Evolutionary conservation across 164 flowering plant genomes (phyloP), one percentile per base, ranked within the genome.

Genomic region (Aristolochia contorta): DNA sequence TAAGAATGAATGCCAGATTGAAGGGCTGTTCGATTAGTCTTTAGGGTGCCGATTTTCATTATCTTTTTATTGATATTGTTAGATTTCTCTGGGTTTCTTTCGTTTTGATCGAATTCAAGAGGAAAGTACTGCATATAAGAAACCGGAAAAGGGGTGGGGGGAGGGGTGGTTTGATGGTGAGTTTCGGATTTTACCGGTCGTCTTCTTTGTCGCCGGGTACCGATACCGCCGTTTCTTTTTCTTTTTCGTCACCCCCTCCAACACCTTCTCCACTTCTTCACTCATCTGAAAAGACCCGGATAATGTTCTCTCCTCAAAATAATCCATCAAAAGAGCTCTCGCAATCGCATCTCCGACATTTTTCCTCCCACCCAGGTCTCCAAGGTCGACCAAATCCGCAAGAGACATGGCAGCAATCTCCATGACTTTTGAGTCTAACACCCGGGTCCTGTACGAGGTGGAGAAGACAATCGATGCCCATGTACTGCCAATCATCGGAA

Each of bases 401-500:
- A 87, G 81, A 64, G 41, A 67, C 7, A 49, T n/a, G 12, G 68
- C 46, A 19, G 80, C 73, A n/a, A 62, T 64, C 24, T 85, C 79
- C 12, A 85, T 54, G 16, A 85, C 86, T 55, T n/a, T 70, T 69
- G 75, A 70, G 56, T 72, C 92, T 80, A 8, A 90, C 80, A 27
- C 62, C 70, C 60, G 67, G 72, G 70, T 90, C 97, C 66, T 76
- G 71, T 51, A 87, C 80, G 16, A 90, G 82, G 6, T 80, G 41
- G 0, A 85, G 63, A 37, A 90, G 81, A 69, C 92, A 87, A 66
- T 90, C 95, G 9, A 87, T 78, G 4, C 80, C 93, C 82, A 87
- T 80, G 60, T 90, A 87, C 57, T 90, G 97, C 97, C 95, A 90
- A 67, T 87, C 93, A 59, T 83, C 92, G 0, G 93, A 90, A 37